Conservation (phyloP, 352 stramenopile genomes). For the Detonula confervacea region DNA sequence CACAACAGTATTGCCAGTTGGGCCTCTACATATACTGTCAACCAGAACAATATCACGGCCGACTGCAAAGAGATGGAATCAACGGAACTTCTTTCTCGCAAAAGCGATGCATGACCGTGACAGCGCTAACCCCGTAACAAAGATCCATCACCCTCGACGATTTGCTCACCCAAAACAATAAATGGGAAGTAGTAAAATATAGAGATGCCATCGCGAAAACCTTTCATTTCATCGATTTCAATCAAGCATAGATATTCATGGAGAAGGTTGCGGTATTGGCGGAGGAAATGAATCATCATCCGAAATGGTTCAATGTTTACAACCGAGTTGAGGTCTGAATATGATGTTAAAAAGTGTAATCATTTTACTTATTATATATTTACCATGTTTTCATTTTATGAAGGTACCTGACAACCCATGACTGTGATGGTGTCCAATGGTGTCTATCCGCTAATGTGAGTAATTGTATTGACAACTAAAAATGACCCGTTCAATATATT, state of each 20-base stretch:
- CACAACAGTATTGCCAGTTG: background rate
- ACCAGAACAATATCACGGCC: background rate
- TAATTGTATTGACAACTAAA: constrained; percentile 5
- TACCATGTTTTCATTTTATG: background rate
- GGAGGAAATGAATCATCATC: constrained; percentile 94
- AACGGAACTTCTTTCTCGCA: too few species aligned
- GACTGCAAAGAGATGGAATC: background rate
- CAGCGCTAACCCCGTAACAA: constrained; percentile 3
- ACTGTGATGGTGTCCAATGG: too few species aligned
- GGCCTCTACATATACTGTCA: too few species aligned
- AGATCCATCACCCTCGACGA: background rate
- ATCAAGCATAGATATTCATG: constrained; percentile 84
- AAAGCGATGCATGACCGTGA: constrained; percentile 8
- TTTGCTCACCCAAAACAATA: background rate
- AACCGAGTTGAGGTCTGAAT: constrained; percentile 92
- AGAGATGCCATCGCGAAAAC: constrained; percentile 75
- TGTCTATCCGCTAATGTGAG: constrained; percentile 90
- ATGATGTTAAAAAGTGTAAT: background rate
- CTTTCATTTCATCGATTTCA: constrained; percentile 82
- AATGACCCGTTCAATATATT: too few species aligned
- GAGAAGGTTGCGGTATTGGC: constrained; percentile 66
- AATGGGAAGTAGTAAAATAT: constrained; percentile 4
- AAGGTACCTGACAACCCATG: constrained; percentile 93
- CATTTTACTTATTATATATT: background rate
- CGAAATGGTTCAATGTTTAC: constrained; percentile 99